Conservation (phyloP, 805 yeast genomes). For the Tetrapisispora nanseiensis region DNA sequence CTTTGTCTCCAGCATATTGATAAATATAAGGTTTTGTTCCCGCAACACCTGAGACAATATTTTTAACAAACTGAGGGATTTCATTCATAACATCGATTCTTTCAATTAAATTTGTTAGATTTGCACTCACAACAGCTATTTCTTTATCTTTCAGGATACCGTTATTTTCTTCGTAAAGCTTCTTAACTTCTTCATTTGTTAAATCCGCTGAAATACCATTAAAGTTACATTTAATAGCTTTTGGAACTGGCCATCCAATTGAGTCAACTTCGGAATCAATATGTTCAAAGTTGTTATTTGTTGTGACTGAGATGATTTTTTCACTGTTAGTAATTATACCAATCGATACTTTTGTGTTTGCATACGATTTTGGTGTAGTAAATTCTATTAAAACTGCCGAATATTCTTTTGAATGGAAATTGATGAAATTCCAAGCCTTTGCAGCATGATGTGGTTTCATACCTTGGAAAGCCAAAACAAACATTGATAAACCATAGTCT, state of each 20-base stretch:
- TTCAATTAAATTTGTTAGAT: slow-evolving; percentile 56
- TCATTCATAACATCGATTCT: slow-evolving; percentile 97
- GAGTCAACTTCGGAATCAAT: slow-evolving; percentile 49
- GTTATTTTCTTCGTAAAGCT: slow-evolving; percentile 35
- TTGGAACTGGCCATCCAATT: slow-evolving; percentile 89
- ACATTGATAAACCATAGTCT: slow-evolving; percentile 48
- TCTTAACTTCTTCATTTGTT: slow-evolving; percentile 18
- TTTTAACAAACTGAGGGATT: slow-evolving; percentile 87
- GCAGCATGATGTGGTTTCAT: slow-evolving; percentile 99
- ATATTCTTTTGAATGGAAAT: slow-evolving; percentile 68
- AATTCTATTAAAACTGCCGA: slow-evolving; percentile 89
- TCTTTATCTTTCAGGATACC: slow-evolving; percentile 34
- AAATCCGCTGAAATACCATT: slow-evolving; percentile 39
- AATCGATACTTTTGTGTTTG: slow-evolving; percentile 64
- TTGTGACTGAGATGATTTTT: slow-evolving; percentile 54
- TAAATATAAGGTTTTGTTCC: slow-evolving; percentile 96
- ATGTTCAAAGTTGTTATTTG: slow-evolving; percentile 57
- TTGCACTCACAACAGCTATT: slow-evolving; percentile 48
- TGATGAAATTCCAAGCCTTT: slow-evolving; percentile 87
- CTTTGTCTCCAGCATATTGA: slow-evolving; percentile 61
- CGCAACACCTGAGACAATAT: slow-evolving; percentile 85
- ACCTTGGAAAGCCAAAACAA: slow-evolving; percentile 94
- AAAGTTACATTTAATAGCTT: slow-evolving; percentile 49
- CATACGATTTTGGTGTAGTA: slow-evolving; percentile 88
- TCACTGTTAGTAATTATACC: slow-evolving; percentile 64